Percentiles rank a stretch among this genome's conserved stretches.
Evolutionary conservation across 441 rosid genomes (phyloP).

Genomic region (Populus trichocarpa): DNA sequence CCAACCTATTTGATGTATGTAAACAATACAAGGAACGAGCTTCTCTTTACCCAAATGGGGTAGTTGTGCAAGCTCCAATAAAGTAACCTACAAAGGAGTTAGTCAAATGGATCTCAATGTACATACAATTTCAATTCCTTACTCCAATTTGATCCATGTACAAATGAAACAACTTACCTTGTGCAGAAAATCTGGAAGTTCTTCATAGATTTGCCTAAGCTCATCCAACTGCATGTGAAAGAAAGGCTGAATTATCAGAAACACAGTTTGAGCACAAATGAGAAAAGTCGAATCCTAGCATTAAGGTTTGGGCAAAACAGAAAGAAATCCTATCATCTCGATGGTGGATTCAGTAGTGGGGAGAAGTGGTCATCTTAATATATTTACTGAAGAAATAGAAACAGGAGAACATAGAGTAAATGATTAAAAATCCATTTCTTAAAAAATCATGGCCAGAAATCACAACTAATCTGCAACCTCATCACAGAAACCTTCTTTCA

Average conservation of each 20-base stretch:
- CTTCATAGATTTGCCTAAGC: conserved; percentile 93
- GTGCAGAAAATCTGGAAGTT: conserved; percentile 83
- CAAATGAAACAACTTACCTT: conserved; percentile 47
- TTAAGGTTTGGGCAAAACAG: background rate
- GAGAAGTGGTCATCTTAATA: background rate
- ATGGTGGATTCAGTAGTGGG: background rate
- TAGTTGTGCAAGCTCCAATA: conserved; percentile 64
- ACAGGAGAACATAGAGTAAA: background rate
- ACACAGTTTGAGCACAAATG: conserved; percentile 5
- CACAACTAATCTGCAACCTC: conserved; percentile 53
- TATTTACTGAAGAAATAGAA: background rate
- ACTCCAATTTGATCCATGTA: conserved; percentile 13
- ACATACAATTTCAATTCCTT: conserved; percentile 14
- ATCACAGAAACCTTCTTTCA: conserved; percentile 87
- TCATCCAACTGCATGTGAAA: conserved; percentile 70
- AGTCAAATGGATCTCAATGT: conserved; percentile 14
- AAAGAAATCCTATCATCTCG: background rate
- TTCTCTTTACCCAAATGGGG: conserved; percentile 54
- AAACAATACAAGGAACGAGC: conserved; percentile 65
- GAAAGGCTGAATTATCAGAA: conserved; percentile 10
- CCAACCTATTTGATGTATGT: conserved; percentile 91
- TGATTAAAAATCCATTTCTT: conserved; percentile 3
- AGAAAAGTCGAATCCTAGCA: conserved; percentile 1
- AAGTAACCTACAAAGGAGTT: conserved; percentile 57
- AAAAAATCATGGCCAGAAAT: background rate